These are phyloP conservation scores for Plasmodium adleri DNA, from an alignment of 169 alveolate genomes.

Conservation along the genomic window DNA sequence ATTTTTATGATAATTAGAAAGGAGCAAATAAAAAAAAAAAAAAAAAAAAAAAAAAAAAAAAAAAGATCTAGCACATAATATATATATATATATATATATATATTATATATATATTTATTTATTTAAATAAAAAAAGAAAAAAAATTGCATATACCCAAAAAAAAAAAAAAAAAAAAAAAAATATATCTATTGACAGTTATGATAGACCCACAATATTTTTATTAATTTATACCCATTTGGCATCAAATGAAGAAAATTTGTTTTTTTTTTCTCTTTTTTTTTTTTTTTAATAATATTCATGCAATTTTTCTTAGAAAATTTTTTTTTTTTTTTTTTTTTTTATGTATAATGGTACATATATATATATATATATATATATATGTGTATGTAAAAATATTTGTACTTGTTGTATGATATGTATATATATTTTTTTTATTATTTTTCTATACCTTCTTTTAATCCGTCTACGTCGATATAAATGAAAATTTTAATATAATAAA, in stretches of 20 bases:
- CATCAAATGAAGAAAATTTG: slow-evolving; percentile 2
- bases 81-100: slow-evolving; percentile 3
- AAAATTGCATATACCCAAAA: too few relatives aligned
- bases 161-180: too few relatives aligned
- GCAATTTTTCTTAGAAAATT: slow-evolving; percentile 1
- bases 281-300: slow-evolving; percentile 1
- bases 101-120: not conserved
- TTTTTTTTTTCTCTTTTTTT: not conserved
- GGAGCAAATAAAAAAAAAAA: not conserved
- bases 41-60: slow-evolving; percentile 6
- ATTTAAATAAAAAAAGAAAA: not conserved
- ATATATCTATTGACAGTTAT: too few relatives aligned
- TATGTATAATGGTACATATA: not conserved
- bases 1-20: slow-evolving; percentile 33
- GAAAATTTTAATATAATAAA: slow-evolving; percentile 13
- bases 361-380: slow-evolving; percentile 27
- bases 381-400: slow-evolving; percentile 12
- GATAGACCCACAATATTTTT: too few relatives aligned
- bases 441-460: slow-evolving; percentile 17
- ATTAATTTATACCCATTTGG: too few relatives aligned
- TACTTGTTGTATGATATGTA: not conserved
- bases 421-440: slow-evolving; percentile 21
- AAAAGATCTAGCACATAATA: not conserved
- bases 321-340: slow-evolving; percentile 12
- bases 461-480: slow-evolving; percentile 42